Base-by-base conservation (phyloP, 2,329 filamentous ascomycete genomes). In the Scedosporium dehoogii region DNA sequence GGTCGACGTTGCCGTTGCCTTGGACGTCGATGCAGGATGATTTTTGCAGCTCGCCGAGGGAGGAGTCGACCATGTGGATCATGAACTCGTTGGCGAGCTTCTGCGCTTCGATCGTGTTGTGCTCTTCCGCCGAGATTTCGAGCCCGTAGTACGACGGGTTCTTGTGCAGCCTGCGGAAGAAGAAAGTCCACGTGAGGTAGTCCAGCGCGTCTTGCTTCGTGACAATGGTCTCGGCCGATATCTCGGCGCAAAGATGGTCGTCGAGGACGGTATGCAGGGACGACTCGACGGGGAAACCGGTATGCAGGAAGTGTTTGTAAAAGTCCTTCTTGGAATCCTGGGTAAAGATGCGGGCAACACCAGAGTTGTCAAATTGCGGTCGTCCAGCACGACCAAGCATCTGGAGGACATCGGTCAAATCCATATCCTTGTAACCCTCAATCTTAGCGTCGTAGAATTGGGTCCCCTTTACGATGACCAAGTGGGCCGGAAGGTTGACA, bases 161-260 rank as follows among this genome's bases (percentile, higher is more conserved):
- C 80, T 99, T 99, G 79, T 99, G 94, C 46, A 99, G 78, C 10
- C 94, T 84, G 2, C 96, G 86, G 82, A 99, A 99, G 83, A 99
- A 99, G 79, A 99, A 99, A 0, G 96, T 99, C 94, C 96, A 99
- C 0, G 94, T 99, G 61, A 99, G 78, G 71, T 99, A 99, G 74
- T 99, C 96, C 3, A 99, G 82, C 0, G 94, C 94, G 75, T 99
- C 94, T 75, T 99, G 94, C 74, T 97, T 97, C 7, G 92, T 96
- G 38, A 88, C 80, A 59, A 99, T 90, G 0, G 94, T 99, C 67
- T 91, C 92, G 0, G 94, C 91, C 0, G 92, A 96, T 5, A 97
- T 87, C 76, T 99, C 94, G 64, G 94, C 94, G 65, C 92, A 89
- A 73, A 99, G 81, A 81, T 99, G 96, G 78, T 99, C 96, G 75